Evolutionary conservation across 352 stramenopile species (phyloP), one percentile per base, ranked within the genome.

Genomic region (Phytophthora multivora): DNA sequence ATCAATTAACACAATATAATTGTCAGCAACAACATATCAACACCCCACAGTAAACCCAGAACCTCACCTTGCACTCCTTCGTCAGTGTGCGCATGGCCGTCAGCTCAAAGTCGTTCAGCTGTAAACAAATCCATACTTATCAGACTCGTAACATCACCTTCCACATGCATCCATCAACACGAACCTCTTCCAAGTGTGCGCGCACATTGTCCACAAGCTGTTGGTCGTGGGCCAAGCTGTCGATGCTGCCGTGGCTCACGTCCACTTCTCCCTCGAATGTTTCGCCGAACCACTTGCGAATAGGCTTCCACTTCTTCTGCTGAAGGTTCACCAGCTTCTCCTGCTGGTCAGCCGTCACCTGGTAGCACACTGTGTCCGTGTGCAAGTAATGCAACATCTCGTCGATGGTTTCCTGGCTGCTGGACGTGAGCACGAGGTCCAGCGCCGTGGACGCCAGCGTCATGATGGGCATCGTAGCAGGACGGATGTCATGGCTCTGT

Each of bases 301-400:
- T 66, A 19, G 88, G 78, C 11, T 79, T 73, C 88, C 88, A 96
- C 70, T 93, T 93, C 73, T 94, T 93, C 38, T 89, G 74, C 76
- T 96, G 88, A 39, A 88, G 64, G 45, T 69, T 51, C 39, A 86
- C 74, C n/a, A 96, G 84, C 64, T 92, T 90, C 35, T 93, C 86
- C 56, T 91, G 74, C 56, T 94, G 86, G 49, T 90, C 80, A 18
- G 77, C 83, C 26, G 86, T 91, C 12, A 93, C 80, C 55, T 91
- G 79, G 63, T 92, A 95, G 78, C 86, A 95, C n/a, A 95, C 72
- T n/a, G 86, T 96, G 72, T 96, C 88, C 41, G 86, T 93, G 63
- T 93, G 73, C 52, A 96, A 60, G 66, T 94, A 96, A 63, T 93
- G 86, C 71, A 94, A 71, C 68, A 96, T 91, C 69, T 96, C 86